Conservation (phyloP, 2,329 filamentous ascomycete genomes). For the Didymella keratinophila region DNA sequence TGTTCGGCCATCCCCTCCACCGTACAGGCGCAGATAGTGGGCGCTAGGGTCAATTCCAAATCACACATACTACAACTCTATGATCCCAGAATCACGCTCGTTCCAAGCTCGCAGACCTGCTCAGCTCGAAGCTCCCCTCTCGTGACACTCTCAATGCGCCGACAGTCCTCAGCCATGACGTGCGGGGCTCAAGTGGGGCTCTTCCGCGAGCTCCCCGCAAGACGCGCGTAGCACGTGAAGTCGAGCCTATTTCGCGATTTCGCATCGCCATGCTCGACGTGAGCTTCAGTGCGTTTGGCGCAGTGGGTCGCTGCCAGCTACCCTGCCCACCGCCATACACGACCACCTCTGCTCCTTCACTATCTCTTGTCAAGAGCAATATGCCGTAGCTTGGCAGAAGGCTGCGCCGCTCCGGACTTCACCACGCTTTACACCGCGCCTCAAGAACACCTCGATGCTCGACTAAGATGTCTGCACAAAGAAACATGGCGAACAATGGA, state of each 20-base stretch:
- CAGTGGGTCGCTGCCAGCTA: too few relatives aligned
- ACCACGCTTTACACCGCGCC: neutral
- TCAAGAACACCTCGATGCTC: neutral
- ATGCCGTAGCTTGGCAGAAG: constrained; percentile 2
- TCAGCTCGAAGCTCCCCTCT: neutral
- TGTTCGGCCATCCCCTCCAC: neutral
- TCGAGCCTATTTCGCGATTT: constrained; percentile 33
- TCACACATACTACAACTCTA: neutral
- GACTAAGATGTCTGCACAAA: neutral
- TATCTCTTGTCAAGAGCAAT: neutral
- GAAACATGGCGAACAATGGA: constrained; percentile 19
- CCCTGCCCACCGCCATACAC: too few relatives aligned
- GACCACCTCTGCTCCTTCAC: neutral
- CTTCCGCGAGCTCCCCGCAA: constrained; percentile 8
- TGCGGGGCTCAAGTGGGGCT: constrained; percentile 10
- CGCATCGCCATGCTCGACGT: too few relatives aligned
- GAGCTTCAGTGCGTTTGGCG: neutral
- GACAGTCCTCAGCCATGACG: neutral
- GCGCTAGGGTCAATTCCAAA: constrained; percentile 17
- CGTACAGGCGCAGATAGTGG: neutral
- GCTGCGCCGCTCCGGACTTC: constrained; percentile 1
- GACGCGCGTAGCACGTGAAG: constrained; percentile 33
- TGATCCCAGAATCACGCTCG: neutral
- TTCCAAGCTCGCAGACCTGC: neutral
- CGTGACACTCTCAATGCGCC: neutral